A percentile compares a stretch with the other conserved stretches of the same genome.
Evolutionary conservation across 176 grass and related monocot genomes (phyloP).

Genomic region (Oryza australiensis): DNA sequence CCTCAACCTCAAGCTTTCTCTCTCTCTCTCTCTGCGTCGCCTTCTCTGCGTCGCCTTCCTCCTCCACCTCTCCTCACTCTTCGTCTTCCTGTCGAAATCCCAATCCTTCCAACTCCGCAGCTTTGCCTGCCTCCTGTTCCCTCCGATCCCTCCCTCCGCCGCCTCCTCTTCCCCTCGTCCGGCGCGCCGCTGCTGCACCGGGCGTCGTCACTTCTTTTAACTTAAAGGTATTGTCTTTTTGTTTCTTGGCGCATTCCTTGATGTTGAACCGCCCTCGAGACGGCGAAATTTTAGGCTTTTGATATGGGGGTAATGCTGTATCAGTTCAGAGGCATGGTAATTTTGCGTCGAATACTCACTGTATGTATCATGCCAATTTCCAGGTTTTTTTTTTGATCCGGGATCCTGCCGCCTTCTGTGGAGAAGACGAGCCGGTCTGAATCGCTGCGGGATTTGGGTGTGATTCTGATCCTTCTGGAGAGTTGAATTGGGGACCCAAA

Average conservation of each 20-base stretch:
- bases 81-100: background rate
- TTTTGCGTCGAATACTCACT: background rate
- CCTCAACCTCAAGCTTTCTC: background rate
- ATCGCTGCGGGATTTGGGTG: background rate
- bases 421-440: background rate
- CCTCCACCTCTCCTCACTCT: background rate
- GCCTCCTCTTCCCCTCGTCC: background rate
- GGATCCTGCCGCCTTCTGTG: background rate
- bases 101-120: background rate
- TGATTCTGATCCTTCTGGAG: background rate
- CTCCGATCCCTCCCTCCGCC: background rate
- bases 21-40: no score
- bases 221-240: conserved; percentile 31
- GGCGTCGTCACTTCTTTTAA: conserved; percentile 6
- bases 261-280: no score
- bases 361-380: background rate
- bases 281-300: background rate
- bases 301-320: background rate
- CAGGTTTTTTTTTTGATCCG: conserved; percentile 41
- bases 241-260: background rate
- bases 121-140: background rate
- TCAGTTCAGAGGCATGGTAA: background rate
- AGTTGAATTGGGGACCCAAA: background rate
- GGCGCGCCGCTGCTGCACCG: background rate
- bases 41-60: background rate